phyloP scores from a whole-genome alignment of 208 protist species.

The Kentomonas sorsogonicus region DNA sequence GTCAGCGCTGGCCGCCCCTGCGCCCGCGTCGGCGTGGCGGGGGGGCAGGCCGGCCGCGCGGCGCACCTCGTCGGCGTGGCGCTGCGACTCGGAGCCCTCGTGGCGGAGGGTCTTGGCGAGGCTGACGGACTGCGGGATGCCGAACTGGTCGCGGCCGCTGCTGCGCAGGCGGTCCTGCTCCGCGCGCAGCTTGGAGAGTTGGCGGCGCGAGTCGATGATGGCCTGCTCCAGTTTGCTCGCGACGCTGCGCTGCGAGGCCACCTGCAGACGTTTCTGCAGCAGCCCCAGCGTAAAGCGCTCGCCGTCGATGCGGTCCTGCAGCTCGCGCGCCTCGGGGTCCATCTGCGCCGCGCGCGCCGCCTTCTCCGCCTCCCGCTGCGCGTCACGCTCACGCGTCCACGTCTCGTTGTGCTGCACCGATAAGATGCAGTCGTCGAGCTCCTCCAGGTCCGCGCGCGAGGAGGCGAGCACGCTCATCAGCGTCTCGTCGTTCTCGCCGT shows the following conservation, averaged over 20 bases:
- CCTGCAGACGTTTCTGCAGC: constrained; percentile 79
- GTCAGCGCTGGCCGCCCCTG: constrained; percentile 6
- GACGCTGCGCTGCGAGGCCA: constrained; percentile 57
- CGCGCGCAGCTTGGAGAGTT: constrained; percentile 72
- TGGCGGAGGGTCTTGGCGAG: constrained; percentile 69
- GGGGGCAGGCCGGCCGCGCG: not conserved
- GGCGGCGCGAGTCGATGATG: constrained; percentile 58
- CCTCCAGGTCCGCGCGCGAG: constrained; percentile 80
- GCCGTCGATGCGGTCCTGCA: constrained; percentile 63
- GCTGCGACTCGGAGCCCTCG: constrained; percentile 30
- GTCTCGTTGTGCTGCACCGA: constrained; percentile 60
- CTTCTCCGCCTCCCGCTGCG: constrained; percentile 37
- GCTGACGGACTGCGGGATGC: constrained; percentile 62
- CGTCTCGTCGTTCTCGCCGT: constrained; percentile 88
- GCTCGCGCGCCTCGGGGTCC: constrained; percentile 23
- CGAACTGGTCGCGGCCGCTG: constrained; percentile 49
- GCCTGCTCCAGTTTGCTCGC: constrained; percentile 71
- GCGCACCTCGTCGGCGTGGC: constrained; percentile 10
- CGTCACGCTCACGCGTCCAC: constrained; percentile 67
- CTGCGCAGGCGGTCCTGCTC: constrained; percentile 83
- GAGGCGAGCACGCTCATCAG: constrained; percentile 89
- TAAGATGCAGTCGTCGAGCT: constrained; percentile 81
- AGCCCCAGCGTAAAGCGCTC: constrained; percentile 75
- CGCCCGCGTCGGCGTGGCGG: not conserved
- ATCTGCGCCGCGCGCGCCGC: constrained; percentile 19